Conservation (phyloP, 768 basidiomycete species). For the Podaxis sp. region DNA sequence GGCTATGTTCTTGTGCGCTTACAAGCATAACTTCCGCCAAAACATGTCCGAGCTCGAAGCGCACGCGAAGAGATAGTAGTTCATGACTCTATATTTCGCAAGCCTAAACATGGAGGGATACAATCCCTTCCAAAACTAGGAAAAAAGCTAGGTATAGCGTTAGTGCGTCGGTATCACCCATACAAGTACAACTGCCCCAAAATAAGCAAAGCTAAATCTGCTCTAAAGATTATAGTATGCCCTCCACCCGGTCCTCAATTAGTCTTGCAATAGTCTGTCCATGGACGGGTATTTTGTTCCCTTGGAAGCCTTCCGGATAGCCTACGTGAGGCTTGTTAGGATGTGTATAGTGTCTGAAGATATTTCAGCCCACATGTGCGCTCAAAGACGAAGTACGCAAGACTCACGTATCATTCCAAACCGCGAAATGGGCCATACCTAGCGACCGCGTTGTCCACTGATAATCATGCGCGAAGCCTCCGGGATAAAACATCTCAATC, state of each 20-base stretch:
- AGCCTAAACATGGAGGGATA: no score
- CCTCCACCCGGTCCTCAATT: constrained; percentile 61
- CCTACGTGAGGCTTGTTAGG: constrained; percentile 41
- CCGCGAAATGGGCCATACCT: constrained; percentile 69
- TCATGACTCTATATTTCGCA: no score
- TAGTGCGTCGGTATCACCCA: not conserved
- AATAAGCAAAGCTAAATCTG: not conserved
- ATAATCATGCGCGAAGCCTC: constrained; percentile 82
- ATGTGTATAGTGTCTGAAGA: constrained; percentile 31
- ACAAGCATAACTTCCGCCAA: no score
- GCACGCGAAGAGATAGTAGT: no score
- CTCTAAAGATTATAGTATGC: constrained; percentile 2
- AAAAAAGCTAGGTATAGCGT: not conserved
- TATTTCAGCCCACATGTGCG: not conserved
- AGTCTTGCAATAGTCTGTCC: constrained; percentile 61
- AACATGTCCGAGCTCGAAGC: no score
- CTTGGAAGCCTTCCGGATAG: constrained; percentile 88
- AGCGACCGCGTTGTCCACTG: constrained; percentile 75
- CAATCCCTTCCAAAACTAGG: no score
- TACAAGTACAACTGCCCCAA: not conserved
- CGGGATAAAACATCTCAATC: constrained; percentile 81
- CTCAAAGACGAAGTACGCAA: not conserved
- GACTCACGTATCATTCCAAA: constrained; percentile 75
- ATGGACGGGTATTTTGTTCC: constrained; percentile 67
- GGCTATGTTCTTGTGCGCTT: no score